Evolutionary conservation across 179 eudicot species (phyloP), one percentile per base, ranked within the genome.

Genomic region (Beta lomatogona): DNA sequence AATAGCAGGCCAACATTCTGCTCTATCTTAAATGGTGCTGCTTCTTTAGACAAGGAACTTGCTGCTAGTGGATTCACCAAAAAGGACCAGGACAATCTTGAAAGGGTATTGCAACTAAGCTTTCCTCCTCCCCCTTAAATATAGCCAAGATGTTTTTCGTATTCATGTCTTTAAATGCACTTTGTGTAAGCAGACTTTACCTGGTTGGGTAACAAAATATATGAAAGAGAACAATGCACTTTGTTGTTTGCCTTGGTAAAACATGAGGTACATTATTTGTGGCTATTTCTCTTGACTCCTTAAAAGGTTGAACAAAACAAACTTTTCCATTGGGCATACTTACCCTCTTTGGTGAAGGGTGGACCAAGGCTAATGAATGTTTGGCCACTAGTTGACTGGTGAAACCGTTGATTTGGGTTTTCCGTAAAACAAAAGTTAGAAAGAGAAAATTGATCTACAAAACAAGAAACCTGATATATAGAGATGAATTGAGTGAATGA

Each of bases 61-160:
- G 90, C 97, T 81, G 99, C 99, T 59, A 96, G 99, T 89, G 98
- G 99, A 73, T 96, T 92, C 85, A 89, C 89, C 53, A 88, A 86
- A 75, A 87, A 88, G 89, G 88, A 94, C 79, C 93, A 93, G 80
- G 94, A 83, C 61, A 89, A 88, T 68, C 89, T 96, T 69, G 96
- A 91, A 64, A 89, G 83, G 98, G 98, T 92, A 86, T 72, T 73
- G 19, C 52, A 81, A 12, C 74, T 80, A 19, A 13, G 60, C 73
- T 16, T 28, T 28, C 31, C 31, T 28, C 31, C 31, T 18, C 53
- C 5, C 15, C 52, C 31, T 77, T 48, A 5, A 9, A 19, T 36
- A 48, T 16, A 16, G 7, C 60, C 9, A 25, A 41, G 57, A 25
- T 19, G 31, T 6, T 18, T 31, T 65, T 28, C 25, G 44, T 15